Evolutionary conservation across 306 rosid species (phyloP).

Genomic region (Luffa acutangula): DNA sequence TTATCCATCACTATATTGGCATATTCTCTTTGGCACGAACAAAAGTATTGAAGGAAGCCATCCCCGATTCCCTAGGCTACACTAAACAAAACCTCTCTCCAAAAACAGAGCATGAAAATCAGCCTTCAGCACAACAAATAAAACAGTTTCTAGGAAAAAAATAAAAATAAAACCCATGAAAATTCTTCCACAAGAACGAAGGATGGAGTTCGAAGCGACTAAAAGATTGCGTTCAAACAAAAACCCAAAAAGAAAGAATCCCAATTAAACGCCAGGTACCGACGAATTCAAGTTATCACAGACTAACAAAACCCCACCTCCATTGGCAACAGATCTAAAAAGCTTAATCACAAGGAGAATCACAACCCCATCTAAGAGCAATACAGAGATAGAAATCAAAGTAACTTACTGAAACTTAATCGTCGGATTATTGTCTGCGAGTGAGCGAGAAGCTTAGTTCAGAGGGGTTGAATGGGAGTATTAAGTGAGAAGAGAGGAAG

Average conservation of each 20-base stretch:
- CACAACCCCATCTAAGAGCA: not conserved
- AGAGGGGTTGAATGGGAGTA: conserved; percentile 17
- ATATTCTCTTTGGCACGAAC: not conserved
- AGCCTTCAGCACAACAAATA: not conserved
- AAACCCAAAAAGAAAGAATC: not conserved
- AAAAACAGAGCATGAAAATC: conserved; percentile 3
- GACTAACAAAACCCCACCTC: not conserved
- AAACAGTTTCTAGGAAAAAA: not conserved
- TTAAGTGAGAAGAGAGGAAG: not conserved
- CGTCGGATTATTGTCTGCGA: not conserved
- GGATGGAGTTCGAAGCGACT: not conserved
- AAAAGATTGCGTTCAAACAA: not conserved
- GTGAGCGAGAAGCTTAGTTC: not conserved
- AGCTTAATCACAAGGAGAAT: not conserved
- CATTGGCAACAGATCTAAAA: conserved; percentile 14
- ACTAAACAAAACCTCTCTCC: not conserved
- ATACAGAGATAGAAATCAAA: not conserved
- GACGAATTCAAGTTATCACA: not conserved
- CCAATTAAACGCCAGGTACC: not conserved
- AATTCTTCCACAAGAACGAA: not conserved
- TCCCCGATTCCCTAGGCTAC: no score
- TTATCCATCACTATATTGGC: not conserved
- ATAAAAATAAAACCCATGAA: not conserved
- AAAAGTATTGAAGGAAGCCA: not conserved
- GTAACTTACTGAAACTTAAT: conserved; percentile 1